Base-by-base conservation (phyloP, 2,329 filamentous ascomycete genomes). In the Fusarium sp. region DNA sequence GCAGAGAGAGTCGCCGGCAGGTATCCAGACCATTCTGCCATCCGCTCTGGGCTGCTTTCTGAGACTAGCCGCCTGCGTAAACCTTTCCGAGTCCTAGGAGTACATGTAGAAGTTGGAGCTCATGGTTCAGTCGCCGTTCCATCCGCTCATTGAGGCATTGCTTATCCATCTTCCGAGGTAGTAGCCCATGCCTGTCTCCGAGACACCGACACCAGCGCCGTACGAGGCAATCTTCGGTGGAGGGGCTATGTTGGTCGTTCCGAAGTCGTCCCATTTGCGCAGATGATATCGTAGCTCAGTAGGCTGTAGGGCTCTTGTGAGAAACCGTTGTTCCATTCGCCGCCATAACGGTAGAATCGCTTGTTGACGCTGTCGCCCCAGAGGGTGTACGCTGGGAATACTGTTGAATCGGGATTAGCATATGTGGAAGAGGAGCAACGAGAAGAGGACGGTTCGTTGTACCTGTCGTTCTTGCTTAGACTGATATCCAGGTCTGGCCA, bases 201-300 rank as follows among this genome's bases (percentile, higher is more conserved):
- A 63, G 9, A 63, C 56, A 11, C 42, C 60, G 2, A 63, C 42
- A 16, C 60, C 29, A 6, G 60, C 42, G 5, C 56, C 42, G 10
- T 49, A 63, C 4, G 60, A 61, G 3, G 29, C 42, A 7, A 63
- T 6, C 23, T 61, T 63, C 1, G 60, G 60, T 3, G 56, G 60
- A 7, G 56, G 56, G 4, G 42, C 15, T 37, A 63, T 42, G 1
- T 25, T 21, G 4, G 29, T 56, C 18, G 27, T 39, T 21, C 56
- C 42, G 18, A 61, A 63, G 23, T 63, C 55, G 10, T 60, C 55
- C 60, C 56, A 63, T 29, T 49, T 61, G 16, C 35, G 29, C 42
- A 37, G 42, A 63, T 38, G 1, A 41, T 62, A 5, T 61, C 60
- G 16, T 63, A 63, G 21, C 56, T 49, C 1, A 61, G 8, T 1